Base-by-base conservation (phyloP, 1,139 yeast species). In the Yamadazyma triangularis region DNA sequence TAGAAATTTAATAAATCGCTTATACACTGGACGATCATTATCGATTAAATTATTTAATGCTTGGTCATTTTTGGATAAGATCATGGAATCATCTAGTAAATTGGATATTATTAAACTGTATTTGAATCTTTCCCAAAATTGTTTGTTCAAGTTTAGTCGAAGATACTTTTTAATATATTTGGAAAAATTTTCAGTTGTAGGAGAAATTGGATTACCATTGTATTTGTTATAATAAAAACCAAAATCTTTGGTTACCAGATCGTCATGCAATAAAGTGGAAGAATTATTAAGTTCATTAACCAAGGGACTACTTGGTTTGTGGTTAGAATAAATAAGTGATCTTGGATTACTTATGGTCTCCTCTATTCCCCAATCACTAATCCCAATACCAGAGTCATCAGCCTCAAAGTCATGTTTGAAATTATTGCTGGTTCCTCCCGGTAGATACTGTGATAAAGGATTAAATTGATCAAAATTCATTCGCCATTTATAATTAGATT, bases 331-430 rank as follows among this genome's bases (percentile, higher is more conserved):
- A 14, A 15, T 7, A 15, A 32, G 26, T 13, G 35, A 23, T 21
- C 37, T 29, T 12, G 36, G 27, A 30, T 35, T 36, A 30, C 40
- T 39, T 12, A 38, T 26, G 11, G 51, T 34, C 23, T 61, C 70
- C 34, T 64, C 70, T 15, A 64, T 63, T 2, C 70, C 70, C 70
- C 70, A 64, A 39, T 64, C 70, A 34, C 69, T 58, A 27, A 61
- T 45, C 3, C 36, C 44, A 18, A 23, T 11, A 15, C 28, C 37
- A 19, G 23, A 26, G 14, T 13, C n/a, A 12, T 21, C 30, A 9
- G 20, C 20, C 6, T 7, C 9, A 18, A 9, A 9, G n/a, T n/a
- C n/a, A n/a, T n/a, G n/a, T n/a, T n/a, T n/a, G n/a, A n/a, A n/a
- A n/a, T n/a, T n/a, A n/a, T n/a, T n/a, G n/a, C n/a, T n/a, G n/a